Base-by-base conservation (phyloP, 176 grass and related monocot species). In the Aegilops tauschii region DNA sequence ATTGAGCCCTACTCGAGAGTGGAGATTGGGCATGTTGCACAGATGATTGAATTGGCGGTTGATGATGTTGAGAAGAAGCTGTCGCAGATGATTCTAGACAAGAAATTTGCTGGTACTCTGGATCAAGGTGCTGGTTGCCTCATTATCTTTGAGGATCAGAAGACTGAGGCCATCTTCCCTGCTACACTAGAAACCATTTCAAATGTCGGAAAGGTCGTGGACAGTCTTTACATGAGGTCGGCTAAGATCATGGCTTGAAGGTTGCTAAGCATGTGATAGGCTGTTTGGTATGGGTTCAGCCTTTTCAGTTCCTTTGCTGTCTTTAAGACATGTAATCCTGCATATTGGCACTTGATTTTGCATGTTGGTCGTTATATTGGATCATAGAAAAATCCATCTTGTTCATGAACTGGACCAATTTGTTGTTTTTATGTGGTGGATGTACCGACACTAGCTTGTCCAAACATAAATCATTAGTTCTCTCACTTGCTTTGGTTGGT, bases 1-100 rank as follows among this genome's bases (percentile, higher is more conserved):
- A 95, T 95, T 17, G 93, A 95, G 29, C 90, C 93, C 21, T 95
- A 92, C 78, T 92, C 85, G 1, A 90, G 86, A 69, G 90, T 87
- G 79, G 90, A 95, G 76, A 92, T 95, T 67, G 79, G 76, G 6
- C 88, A 92, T 84, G 83, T 95, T 6, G 93, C 93, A 1, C 83
- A 86, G 71, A 87, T 91, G 91, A 93, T 93, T 62, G 93, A 95
- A 49, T 83, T 95, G 86, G 83, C 88, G 3, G 72, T 89, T 36
- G 88, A 87, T 65, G 88, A 95, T 81, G 93, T 95, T 28, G 91
- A 93, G 86, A 93, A 92, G 64, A 95, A 95, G 59, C 65, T 95
- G 17, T 93, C 90, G 39, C 93, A 95, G 83, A 95, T 91, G 88
- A 95, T 95, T 67, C 84, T 93, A 40, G 93, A 95, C 82, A 95